phyloP scores from a whole-genome alignment of 176 grass and related monocot species.

The Carex myosuroides region DNA sequence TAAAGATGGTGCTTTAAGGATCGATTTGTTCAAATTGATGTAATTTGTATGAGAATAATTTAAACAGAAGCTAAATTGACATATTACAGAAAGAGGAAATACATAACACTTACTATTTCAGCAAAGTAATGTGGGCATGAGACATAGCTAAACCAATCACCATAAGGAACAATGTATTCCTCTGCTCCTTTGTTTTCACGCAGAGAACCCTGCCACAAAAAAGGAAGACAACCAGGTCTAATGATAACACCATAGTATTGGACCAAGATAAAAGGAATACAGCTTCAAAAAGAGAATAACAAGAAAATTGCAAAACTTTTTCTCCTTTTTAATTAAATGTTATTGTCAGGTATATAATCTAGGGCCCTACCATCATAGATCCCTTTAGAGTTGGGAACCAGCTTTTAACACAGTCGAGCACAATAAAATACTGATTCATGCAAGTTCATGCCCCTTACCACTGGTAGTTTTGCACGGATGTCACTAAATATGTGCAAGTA shows the following conservation, averaged over 20 bases:
- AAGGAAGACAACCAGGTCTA: background rate
- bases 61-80: background rate
- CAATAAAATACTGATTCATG: background rate
- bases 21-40: background rate
- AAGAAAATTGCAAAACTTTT: background rate
- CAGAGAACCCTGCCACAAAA: constrained; percentile 59
- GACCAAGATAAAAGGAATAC: constrained; percentile 23
- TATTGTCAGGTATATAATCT: constrained; percentile 2
- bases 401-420: background rate
- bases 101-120: constrained; percentile 64
- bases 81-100: constrained; percentile 3
- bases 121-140: constrained; percentile 91
- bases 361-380: background rate
- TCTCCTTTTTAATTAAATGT: background rate
- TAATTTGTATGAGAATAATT: background rate
- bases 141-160: constrained; percentile 83
- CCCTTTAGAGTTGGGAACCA: background rate
- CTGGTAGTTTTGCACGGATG: background rate
- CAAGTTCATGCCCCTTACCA: background rate
- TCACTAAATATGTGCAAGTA: background rate
- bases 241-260: background rate
- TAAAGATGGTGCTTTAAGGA: background rate
- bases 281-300: background rate
- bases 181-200: constrained; percentile 62
- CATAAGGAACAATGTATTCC: constrained; percentile 77